These are phyloP conservation scores for Solanum rostratum DNA, from an alignment of 257 asterid species.

Conservation along the genomic window DNA sequence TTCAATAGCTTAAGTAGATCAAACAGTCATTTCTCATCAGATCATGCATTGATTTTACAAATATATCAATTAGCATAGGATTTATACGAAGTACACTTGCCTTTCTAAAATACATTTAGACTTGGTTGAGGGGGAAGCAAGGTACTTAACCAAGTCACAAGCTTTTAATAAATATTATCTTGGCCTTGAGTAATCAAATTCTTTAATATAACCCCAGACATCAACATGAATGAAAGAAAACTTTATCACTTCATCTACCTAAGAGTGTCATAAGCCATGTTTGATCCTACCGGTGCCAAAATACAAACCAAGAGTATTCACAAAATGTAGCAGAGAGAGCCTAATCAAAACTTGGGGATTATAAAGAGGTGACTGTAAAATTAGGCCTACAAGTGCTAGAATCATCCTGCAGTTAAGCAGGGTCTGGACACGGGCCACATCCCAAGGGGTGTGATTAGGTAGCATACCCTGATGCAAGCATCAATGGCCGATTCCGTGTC, in stretches of 20 bases:
- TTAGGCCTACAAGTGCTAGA: neutral
- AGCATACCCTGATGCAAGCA: neutral
- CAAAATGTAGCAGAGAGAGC: neutral
- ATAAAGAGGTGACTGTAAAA: neutral
- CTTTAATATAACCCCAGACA: neutral
- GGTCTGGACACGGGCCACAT: neutral
- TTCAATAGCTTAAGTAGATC: neutral
- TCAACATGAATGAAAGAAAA: neutral
- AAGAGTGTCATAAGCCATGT: neutral
- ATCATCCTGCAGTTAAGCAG: neutral
- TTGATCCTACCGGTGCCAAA: neutral
- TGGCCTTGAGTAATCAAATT: neutral
- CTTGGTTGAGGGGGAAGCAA: neutral
- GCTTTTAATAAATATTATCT: neutral
- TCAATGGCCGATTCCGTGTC: neutral
- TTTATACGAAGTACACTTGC: neutral
- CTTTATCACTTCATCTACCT: neutral
- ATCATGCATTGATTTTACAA: neutral
- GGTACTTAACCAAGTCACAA: neutral
- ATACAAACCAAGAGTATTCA: neutral
- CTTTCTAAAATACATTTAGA: neutral
- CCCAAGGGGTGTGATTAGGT: neutral
- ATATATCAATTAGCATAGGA: neutral
- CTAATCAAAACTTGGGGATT: neutral
- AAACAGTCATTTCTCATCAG: neutral